These are phyloP conservation scores for Leishmania martiniquensis DNA, from an alignment of 208 protist species.

Conservation along the genomic window DNA sequence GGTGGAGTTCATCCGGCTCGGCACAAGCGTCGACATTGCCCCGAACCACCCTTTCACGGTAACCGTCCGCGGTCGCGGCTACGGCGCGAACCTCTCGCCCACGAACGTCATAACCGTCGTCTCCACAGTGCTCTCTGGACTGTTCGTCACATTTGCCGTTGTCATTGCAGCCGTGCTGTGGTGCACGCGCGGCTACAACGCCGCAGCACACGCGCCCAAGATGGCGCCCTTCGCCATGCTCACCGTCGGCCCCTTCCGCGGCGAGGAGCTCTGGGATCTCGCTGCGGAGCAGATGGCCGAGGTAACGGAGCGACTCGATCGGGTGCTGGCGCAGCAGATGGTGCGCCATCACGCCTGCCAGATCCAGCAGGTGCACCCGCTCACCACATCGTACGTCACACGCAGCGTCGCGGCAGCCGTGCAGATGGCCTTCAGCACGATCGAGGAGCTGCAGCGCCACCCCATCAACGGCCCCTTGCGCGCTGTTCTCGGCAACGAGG, in stretches of 20 bases:
- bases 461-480: slow-evolving; percentile 61
- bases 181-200: slow-evolving; percentile 62
- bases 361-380: slow-evolving; percentile 75
- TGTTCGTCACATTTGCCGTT: slow-evolving; percentile 38
- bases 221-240: slow-evolving; percentile 72
- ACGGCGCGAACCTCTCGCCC: slow-evolving; percentile 2
- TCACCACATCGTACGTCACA: slow-evolving; percentile 61
- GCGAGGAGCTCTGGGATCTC: slow-evolving; percentile 71
- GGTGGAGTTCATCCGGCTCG: background rate
- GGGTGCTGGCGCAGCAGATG: slow-evolving; percentile 50
- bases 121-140: background rate
- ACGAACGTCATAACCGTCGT: slow-evolving; percentile 15
- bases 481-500: slow-evolving; percentile 60
- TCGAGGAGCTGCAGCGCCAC: slow-evolving; percentile 57
- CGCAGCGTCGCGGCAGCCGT: slow-evolving; percentile 52
- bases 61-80: slow-evolving; percentile 12
- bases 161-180: slow-evolving; percentile 33
- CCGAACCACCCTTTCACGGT: slow-evolving; percentile 13
- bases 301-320: slow-evolving; percentile 52
- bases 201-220: slow-evolving; percentile 67
- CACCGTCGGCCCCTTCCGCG: slow-evolving; percentile 64
- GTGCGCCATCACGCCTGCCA: slow-evolving; percentile 53
- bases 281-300: slow-evolving; percentile 58
- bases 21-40: slow-evolving; percentile 1
- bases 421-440: slow-evolving; percentile 60